phyloP scores from a whole-genome alignment of 1,284 basidiomycete genomes.

The Naganishia liquefaciens region DNA sequence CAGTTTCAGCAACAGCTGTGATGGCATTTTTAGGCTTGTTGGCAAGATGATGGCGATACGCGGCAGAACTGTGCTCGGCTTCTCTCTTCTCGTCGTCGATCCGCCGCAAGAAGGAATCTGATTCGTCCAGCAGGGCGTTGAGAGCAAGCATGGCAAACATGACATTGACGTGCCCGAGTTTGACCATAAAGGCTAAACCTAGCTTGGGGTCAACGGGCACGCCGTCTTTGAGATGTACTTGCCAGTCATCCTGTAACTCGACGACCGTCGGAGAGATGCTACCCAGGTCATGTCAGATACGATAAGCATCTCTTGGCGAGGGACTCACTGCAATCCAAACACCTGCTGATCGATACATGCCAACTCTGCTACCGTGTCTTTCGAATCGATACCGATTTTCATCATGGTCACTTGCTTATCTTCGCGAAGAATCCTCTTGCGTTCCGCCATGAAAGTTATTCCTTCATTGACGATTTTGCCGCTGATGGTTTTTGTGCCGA shows the following conservation, averaged over 20 bases:
- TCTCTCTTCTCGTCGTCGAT: constrained; percentile 34
- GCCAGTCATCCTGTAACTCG: constrained; percentile 81
- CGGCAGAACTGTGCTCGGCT: constrained; percentile 26
- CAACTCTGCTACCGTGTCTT: constrained; percentile 16
- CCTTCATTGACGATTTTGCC: constrained; percentile 17
- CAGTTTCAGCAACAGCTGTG: constrained; percentile 28
- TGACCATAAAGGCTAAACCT: constrained; percentile 71
- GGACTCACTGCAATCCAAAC: constrained; percentile 8
- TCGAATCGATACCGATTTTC: constrained; percentile 28
- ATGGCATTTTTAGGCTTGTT: constrained; percentile 33
- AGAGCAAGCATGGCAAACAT: constrained; percentile 64
- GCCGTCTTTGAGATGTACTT: constrained; percentile 49
- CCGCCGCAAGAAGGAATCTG: constrained; percentile 41
- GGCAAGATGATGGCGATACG: constrained; percentile 28
- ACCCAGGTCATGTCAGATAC: background rate
- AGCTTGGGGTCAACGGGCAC: constrained; percentile 60
- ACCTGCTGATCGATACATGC: constrained; percentile 17
- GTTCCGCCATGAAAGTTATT: constrained; percentile 11
- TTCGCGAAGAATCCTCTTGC: constrained; percentile 8
- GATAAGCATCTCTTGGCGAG: background rate
- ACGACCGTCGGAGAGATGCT: constrained; percentile 77
- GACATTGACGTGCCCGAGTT: constrained; percentile 69
- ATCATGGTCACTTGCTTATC: constrained; percentile 25
- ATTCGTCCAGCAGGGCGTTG: constrained; percentile 43
- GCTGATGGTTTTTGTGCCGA: constrained; percentile 20